Conservation (phyloP, 106 monocot genomes). For the Dendrobium huoshanense region DNA sequence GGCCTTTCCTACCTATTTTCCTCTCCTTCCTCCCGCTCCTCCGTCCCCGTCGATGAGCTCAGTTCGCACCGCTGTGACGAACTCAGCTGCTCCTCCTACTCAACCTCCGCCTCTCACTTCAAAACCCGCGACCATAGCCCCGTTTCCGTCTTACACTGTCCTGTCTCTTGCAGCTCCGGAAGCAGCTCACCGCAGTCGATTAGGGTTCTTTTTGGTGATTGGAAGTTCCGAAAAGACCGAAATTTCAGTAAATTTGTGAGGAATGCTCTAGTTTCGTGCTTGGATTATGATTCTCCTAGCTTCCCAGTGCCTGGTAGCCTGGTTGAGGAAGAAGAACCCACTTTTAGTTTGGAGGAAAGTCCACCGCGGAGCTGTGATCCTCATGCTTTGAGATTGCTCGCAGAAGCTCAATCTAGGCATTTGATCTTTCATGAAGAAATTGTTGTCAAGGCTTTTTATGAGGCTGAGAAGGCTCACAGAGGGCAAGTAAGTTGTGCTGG, state of each 20-base stretch:
- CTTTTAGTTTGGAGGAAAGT: conserved; percentile 32
- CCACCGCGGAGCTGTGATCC: conserved; percentile 21
- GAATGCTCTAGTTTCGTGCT: conserved; percentile 76
- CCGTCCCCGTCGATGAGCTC: conserved; percentile 24
- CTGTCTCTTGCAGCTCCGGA: conserved; percentile 33
- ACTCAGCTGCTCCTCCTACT: conserved; percentile 41
- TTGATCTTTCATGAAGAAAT: conserved; percentile 74
- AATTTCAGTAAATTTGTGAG: conserved; percentile 51
- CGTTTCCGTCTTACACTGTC: conserved; percentile 72
- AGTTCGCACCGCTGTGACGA: conserved; percentile 43
- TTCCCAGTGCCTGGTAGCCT: conserved; percentile 13
- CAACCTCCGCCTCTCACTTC: conserved; percentile 14
- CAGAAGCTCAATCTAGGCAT: conserved; percentile 63
- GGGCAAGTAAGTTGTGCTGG: conserved; percentile 55
- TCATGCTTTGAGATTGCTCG: conserved; percentile 51
- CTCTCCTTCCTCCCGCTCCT: conserved; percentile 21
- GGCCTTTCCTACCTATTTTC: conserved; percentile 83
- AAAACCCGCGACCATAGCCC: conserved; percentile 81
- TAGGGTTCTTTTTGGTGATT: conserved; percentile 23
- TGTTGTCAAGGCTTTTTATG: conserved; percentile 78
- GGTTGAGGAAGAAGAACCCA: conserved; percentile 24
- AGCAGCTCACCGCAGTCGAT: conserved; percentile 36
- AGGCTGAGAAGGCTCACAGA: conserved; percentile 85
- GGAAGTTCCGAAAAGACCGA: conserved; percentile 36
- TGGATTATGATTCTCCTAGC: conserved; percentile 56